These are phyloP conservation scores for Zygotorulaspora sp. DNA, from an alignment of 805 yeast species.

Conservation along the genomic window DNA sequence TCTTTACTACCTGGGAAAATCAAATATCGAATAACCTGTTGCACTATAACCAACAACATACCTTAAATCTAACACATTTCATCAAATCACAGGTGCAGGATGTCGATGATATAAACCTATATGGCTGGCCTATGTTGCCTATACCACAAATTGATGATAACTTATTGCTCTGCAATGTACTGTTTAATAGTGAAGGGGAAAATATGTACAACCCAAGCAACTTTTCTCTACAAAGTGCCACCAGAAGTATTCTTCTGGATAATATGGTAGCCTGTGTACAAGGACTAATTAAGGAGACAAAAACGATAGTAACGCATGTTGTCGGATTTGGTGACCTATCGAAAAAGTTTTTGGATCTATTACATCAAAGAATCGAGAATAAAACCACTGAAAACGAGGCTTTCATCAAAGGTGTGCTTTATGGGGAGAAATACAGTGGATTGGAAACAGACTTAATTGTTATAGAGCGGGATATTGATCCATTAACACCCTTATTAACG, in stretches of 20 bases:
- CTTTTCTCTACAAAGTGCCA: constrained; percentile 23
- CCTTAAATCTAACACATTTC: constrained; percentile 21
- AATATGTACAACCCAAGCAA: constrained; percentile 25
- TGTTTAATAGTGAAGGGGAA: constrained; percentile 25
- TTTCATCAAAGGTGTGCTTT: constrained; percentile 29
- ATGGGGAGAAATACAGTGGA: constrained; percentile 35
- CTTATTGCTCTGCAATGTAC: constrained; percentile 20
- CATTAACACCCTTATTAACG: constrained; percentile 61
- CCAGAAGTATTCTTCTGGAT: constrained; percentile 26
- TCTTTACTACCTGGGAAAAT: constrained; percentile 21
- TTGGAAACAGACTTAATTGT: constrained; percentile 68
- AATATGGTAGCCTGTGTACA: constrained; percentile 28
- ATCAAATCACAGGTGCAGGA: constrained; percentile 21
- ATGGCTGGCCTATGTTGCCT: constrained; percentile 26
- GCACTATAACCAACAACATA: constrained; percentile 2
- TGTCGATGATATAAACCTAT: constrained; percentile 9
- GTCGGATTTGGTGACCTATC: constrained; percentile 28
- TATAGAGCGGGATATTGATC: constrained; percentile 74
- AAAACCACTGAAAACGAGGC: constrained; percentile 15
- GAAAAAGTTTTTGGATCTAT: constrained; percentile 15
- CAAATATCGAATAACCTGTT: constrained; percentile 12
- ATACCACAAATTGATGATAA: constrained; percentile 28
- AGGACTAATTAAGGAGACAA: constrained; percentile 20
- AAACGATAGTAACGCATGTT: constrained; percentile 26
- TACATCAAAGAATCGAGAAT: constrained; percentile 18